A percentile compares a stretch with the other conserved stretches of the same genome.
phyloP scores from a whole-genome alignment of 192 early-diverging fungal species.

The Coemansia sp. region DNA sequence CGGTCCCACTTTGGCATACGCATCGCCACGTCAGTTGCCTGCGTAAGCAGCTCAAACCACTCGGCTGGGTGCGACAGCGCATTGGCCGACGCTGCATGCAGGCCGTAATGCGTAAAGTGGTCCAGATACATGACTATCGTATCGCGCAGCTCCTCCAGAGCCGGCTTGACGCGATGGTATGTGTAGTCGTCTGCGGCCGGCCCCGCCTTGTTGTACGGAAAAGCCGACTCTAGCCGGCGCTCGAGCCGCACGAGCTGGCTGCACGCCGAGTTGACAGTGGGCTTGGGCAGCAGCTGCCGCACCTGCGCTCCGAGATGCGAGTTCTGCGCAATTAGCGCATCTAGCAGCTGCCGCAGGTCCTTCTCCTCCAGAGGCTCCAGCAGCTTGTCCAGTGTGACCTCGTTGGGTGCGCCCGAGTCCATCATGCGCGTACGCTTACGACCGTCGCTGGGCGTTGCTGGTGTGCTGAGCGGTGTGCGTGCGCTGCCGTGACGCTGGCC shows the following conservation, averaged over 20 bases:
- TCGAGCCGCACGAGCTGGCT: constrained; percentile 66
- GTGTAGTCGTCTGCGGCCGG: constrained; percentile 81
- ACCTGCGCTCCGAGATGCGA: constrained; percentile 70
- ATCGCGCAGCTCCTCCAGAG: constrained; percentile 72
- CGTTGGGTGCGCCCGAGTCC: constrained; percentile 20
- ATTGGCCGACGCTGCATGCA: constrained; percentile 42
- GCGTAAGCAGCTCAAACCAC: constrained; percentile 79
- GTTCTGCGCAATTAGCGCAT: constrained; percentile 69
- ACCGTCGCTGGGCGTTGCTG: background rate
- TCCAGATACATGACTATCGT: constrained; percentile 71
- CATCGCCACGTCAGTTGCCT: constrained; percentile 70
- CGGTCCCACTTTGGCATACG: constrained; percentile 82
- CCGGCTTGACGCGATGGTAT: constrained; percentile 79
- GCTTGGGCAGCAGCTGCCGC: constrained; percentile 75
- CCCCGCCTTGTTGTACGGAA: constrained; percentile 86
- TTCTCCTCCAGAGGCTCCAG: constrained; percentile 67
- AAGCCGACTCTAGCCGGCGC: constrained; percentile 70
- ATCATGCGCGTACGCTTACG: constrained; percentile 45
- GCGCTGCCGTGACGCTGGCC: constrained; percentile 11
- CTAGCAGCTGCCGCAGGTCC: constrained; percentile 73
- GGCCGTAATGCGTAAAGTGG: constrained; percentile 75
- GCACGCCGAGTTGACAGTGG: constrained; percentile 76
- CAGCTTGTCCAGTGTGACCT: constrained; percentile 55
- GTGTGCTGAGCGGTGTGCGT: background rate
- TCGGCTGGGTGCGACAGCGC: constrained; percentile 53